These are phyloP conservation scores for Spencermartinsiella europaea DNA, from an alignment of 805 yeast species.

Conservation along the genomic window DNA sequence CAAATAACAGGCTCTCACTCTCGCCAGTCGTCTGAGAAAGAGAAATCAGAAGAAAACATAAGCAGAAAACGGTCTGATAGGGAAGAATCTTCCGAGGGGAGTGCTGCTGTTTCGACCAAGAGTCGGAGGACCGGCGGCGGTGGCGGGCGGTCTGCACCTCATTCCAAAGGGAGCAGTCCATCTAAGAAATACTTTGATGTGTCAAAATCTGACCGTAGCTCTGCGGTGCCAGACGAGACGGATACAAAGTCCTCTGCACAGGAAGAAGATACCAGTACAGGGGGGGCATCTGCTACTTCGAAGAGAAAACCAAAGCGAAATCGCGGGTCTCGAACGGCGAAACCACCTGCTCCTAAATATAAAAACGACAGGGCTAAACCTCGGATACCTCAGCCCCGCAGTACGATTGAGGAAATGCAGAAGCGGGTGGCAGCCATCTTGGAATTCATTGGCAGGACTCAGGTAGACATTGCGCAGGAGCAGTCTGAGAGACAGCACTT, in stretches of 20 bases:
- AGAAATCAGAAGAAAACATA: not conserved
- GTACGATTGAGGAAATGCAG: constrained; percentile 76
- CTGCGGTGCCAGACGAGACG: not conserved
- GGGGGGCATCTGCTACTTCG: constrained; percentile 1
- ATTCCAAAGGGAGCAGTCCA: not conserved
- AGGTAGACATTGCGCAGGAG: constrained; percentile 73
- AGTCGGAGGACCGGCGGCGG: not conserved
- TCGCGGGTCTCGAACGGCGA: not conserved
- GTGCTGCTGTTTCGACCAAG: not conserved
- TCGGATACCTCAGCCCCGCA: constrained; percentile 69
- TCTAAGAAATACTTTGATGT: not conserved
- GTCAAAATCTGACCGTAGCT: not conserved
- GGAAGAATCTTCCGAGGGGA: not conserved
- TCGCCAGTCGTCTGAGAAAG: not conserved
- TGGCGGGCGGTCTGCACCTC: no score
- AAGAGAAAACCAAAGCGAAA: not conserved
- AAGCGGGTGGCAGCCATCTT: constrained; percentile 83
- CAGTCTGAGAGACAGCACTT: constrained; percentile 51
- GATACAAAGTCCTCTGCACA: not conserved
- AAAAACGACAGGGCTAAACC: constrained; percentile 63
- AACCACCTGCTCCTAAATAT: no score
- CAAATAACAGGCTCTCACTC: not conserved
- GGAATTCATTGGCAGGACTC: constrained; percentile 86
- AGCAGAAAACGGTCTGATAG: not conserved
- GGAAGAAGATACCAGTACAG: not conserved